Evolutionary conservation across 257 asterid genomes (phyloP), one percentile per base, ranked within the genome.

Genomic region (Lantana camara): DNA sequence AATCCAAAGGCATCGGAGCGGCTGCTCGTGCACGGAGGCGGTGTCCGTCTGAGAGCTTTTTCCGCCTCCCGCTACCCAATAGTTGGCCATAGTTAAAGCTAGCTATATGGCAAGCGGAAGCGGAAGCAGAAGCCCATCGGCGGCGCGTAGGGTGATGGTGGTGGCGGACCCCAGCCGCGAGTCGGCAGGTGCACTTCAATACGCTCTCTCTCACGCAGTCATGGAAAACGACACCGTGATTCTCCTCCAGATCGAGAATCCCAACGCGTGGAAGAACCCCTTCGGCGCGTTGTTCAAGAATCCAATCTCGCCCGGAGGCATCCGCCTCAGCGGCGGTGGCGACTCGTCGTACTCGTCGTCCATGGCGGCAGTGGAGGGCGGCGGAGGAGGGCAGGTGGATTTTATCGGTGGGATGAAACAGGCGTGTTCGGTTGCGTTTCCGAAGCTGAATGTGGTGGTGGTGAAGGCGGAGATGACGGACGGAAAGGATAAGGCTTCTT

Each of bases 81-180:
- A 27, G 32, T 27, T 2, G 2, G 2, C 5, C 32, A 27, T 27
- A 27, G 5, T 27, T 27, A 2, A 27, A 27, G 5, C 5, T 55
- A 59, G 62, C 68, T 64, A 85, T 83, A 88, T n/a, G n/a, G n/a
- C n/a, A n/a, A n/a, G n/a, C n/a, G n/a, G n/a, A n/a, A n/a, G n/a
- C n/a, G 82, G 49, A 66, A 41, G 71, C 72, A 75, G 61, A 30
- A 58, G 68, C 47, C 21, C 73, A 6, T 63, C 82, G 57, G 67
- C 83, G 57, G 67, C 80, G 30, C 89, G 85, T 14, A 86, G 60
- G 67, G 81, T 85, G 48, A 75, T 89, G 96, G 92, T 89, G 81
- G 90, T 89, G 23, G 95, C 84, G 20, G 90, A 89, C 60, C 78
- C 84, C 66, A 80, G 75, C 62, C 85, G 92, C 19, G 95, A 89